phyloP scores from a whole-genome alignment of 1,284 basidiomycete species.

The Peniophora sp. region DNA sequence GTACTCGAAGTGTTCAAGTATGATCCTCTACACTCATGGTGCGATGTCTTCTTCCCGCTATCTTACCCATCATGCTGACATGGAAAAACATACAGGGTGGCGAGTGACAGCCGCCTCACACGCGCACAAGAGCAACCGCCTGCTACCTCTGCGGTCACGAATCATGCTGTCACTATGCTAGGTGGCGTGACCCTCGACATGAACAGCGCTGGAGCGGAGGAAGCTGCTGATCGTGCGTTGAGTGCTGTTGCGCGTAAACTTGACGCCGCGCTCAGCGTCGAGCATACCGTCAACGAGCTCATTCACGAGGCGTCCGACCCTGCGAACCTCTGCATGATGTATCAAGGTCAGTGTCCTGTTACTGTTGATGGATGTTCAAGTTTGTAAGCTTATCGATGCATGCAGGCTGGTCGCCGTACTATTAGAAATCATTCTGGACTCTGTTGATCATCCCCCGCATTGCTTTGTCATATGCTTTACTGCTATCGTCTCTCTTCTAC shows the following conservation, averaged over 20 bases:
- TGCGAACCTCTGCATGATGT: conserved; percentile 76
- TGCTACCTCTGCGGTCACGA: conserved; percentile 29
- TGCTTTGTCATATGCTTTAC: too few species aligned
- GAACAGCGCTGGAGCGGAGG: conserved; percentile 60
- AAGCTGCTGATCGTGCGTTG: conserved; percentile 88
- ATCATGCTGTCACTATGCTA: conserved; percentile 16
- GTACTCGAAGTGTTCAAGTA: conserved; percentile 96
- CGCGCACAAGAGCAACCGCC: conserved; percentile 50
- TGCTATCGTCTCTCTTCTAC: too few species aligned
- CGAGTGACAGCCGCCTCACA: conserved; percentile 37
- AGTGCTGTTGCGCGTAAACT: conserved; percentile 75
- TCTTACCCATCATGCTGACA: background rate
- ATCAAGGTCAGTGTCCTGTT: conserved; percentile 41
- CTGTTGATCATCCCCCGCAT: too few species aligned
- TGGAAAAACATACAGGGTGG: conserved; percentile 48
- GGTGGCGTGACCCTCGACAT: conserved; percentile 49
- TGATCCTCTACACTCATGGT: conserved; percentile 94
- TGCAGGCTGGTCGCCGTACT: background rate
- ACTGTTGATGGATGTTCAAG: background rate
- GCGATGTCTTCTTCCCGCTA: conserved; percentile 14
- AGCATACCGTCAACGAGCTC: conserved; percentile 91
- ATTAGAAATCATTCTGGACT: too few species aligned
- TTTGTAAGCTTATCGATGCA: background rate
- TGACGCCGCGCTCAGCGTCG: conserved; percentile 78
- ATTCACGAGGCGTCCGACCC: conserved; percentile 84